These are phyloP conservation scores for Selaginella tamariscina DNA, from an alignment of 75 land plant species.

Conservation along the genomic window DNA sequence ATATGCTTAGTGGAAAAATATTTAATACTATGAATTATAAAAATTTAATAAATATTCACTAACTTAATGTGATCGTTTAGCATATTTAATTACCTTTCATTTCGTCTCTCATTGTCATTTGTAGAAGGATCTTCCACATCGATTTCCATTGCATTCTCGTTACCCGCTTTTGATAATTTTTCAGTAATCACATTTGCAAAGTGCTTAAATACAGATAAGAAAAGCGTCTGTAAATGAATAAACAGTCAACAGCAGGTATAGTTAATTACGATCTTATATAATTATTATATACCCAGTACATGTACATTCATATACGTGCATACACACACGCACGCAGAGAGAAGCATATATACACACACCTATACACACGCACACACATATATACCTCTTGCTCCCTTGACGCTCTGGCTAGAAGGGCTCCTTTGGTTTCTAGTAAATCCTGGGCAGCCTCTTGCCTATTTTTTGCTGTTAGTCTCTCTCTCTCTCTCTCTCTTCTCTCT, in stretches of 20 bases:
- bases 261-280: neutral
- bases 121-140: constrained; percentile 34
- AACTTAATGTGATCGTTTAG: too few relatives aligned
- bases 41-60: too few relatives aligned
- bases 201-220: constrained; percentile 44
- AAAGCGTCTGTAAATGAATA: constrained; percentile 36
- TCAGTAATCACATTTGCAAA: constrained; percentile 44
- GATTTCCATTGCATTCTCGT: constrained; percentile 13
- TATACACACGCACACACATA: neutral
- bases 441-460: constrained; percentile 39
- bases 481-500: too few relatives aligned
- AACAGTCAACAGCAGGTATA: neutral
- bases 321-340: neutral
- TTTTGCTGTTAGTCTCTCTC: too few relatives aligned
- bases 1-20: too few relatives aligned
- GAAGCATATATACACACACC: neutral
- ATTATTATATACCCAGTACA: neutral
- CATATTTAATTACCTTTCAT: constrained; percentile 18
- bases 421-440: constrained; percentile 70
- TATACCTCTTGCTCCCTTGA: constrained; percentile 63
- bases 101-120: constrained; percentile 31
- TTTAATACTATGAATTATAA: too few relatives aligned
- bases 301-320: neutral
- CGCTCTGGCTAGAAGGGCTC: constrained; percentile 69
- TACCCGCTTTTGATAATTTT: constrained; percentile 33